phyloP scores from a whole-genome alignment of 2,329 filamentous ascomycete genomes.

The Botryotinia globosa region DNA sequence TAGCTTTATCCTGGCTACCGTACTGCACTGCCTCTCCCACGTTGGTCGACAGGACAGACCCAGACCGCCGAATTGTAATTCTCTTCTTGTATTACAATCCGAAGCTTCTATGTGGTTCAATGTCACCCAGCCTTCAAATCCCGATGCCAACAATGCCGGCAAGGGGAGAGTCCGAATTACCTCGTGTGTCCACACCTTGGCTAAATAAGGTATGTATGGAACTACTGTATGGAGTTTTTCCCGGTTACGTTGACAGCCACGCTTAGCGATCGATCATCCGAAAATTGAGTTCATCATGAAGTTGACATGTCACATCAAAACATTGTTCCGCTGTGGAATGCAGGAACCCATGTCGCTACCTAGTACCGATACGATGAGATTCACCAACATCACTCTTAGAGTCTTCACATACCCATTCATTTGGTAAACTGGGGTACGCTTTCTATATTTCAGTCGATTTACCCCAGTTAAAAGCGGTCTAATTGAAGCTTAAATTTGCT shows the following conservation, averaged over 20 bases:
- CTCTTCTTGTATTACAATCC: not conserved
- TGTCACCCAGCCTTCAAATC: not conserved
- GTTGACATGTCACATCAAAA: not conserved
- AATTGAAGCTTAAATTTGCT: not conserved
- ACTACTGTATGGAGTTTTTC: not conserved
- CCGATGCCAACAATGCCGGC: not conserved
- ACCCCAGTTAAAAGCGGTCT: not conserved
- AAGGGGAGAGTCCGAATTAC: not conserved
- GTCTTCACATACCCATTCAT: not conserved
- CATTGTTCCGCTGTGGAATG: not conserved
- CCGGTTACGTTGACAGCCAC: not conserved
- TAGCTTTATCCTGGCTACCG: not conserved
- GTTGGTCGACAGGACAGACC: not conserved
- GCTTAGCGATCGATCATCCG: not conserved
- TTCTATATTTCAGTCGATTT: not conserved
- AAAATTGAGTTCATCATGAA: not conserved
- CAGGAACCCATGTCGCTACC: constrained; percentile 3
- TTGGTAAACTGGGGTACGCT: not conserved
- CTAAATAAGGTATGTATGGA: too few species aligned
- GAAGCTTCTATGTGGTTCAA: not conserved
- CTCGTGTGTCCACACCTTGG: not conserved
- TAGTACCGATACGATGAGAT: not conserved
- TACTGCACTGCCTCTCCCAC: not conserved
- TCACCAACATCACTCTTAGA: not conserved
- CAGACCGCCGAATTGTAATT: not conserved